phyloP scores from a whole-genome alignment of 345 rosid species.

The Sisymbrium altissimum region DNA sequence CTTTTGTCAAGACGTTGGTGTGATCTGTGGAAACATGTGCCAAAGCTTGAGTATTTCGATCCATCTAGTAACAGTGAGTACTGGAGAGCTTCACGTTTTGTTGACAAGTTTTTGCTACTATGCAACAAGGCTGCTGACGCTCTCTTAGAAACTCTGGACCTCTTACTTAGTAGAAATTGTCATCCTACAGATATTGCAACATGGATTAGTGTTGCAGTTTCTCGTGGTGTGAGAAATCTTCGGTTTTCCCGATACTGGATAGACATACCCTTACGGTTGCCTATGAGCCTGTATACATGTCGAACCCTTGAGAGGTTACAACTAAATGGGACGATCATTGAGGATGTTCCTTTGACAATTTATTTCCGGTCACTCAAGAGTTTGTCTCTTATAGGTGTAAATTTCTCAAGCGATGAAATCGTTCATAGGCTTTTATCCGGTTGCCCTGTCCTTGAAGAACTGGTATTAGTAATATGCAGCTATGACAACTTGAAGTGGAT shows the following conservation, averaged over 20 bases:
- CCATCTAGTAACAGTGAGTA: neutral
- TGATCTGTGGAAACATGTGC: constrained; percentile 8
- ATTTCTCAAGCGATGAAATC: neutral
- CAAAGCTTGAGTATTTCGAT: neutral
- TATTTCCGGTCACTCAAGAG: neutral
- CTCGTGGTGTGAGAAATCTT: neutral
- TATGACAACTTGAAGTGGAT: neutral
- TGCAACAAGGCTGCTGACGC: neutral
- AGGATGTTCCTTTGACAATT: neutral
- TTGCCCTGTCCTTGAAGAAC: neutral
- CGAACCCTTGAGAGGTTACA: neutral
- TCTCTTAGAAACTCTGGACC: neutral
- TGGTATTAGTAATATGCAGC: neutral
- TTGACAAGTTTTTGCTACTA: neutral
- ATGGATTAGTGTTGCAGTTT: neutral
- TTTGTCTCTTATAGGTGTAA: neutral
- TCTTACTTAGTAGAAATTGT: neutral
- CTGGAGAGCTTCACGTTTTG: neutral
- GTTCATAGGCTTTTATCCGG: neutral
- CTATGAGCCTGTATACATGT: neutral
- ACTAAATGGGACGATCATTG: neutral
- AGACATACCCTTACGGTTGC: neutral
- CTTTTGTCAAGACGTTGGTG: constrained; percentile 20
- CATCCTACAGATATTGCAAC: neutral
- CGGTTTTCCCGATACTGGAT: accelerated